Evolutionary conservation across 176 grass and related monocot genomes (phyloP), one percentile per base, ranked within the genome.

Genomic region (Coix lacrymajobi): DNA sequence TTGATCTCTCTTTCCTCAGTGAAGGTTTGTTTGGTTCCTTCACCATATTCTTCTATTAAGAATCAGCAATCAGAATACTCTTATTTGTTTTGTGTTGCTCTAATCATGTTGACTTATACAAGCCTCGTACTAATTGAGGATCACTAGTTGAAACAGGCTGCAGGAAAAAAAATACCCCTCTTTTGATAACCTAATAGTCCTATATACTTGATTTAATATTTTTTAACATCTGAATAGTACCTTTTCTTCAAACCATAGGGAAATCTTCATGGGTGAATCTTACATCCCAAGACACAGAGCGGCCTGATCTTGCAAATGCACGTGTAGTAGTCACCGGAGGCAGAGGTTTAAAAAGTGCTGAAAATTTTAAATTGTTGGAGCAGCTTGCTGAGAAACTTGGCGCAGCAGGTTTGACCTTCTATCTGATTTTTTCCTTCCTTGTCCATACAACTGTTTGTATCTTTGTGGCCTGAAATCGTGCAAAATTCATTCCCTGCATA

Each of bases 321-420:
- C 45, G 26, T 13, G 85, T 96, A 32, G 96, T 99, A 6, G 87
- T 96, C 39, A 99, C 96, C 7, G 93, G 96, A 83, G 96, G 93
- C 24, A 88, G 96, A 71, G 96, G 87, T 52, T 85, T 99, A 67
- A 99, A 99, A 85, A 99, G 87, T 56, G 87, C 96, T 44, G 93
- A 99, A 75, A 96, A 96, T 78, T 99, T 99, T 69, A 93, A 96
- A 83, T 85, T 99, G 56, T 82, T 96, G 45, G 96, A 96, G 88
- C 92, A 92, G 70, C 93, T 99, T 78, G 93, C 96, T n/a, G 91
- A 99, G 83, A 99, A 99, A 85, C 91, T 99, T 87, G 93, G 91
- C 29, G 96, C 96, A 72, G 93, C 93, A 87, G 93, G 96, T 96
- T 85, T 72, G 44, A 25, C 61, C 32, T 70, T 78, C 6, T 63